Conservation (phyloP, 495 filamentous ascomycete genomes). For the Xeromyces bisporus region DNA sequence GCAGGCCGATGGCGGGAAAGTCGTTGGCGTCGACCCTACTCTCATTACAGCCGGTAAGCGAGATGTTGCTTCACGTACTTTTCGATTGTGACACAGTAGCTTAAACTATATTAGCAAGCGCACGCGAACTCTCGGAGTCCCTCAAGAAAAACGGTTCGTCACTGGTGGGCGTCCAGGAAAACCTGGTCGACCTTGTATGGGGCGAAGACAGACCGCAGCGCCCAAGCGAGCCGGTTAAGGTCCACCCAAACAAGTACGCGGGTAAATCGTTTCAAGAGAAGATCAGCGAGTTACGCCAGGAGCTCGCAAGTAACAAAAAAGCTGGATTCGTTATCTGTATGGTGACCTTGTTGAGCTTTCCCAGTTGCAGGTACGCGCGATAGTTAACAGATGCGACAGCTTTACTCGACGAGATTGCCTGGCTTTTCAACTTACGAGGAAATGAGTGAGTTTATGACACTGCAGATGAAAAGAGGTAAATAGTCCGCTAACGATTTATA, state of each 20-base stretch:
- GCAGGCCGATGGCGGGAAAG: constrained; percentile 67
- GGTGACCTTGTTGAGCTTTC: constrained; percentile 1
- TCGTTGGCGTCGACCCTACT: constrained; percentile 81
- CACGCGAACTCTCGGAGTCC: constrained; percentile 70
- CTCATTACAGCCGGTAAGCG: constrained; percentile 59
- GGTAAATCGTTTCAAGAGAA: constrained; percentile 77
- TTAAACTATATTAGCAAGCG: constrained; percentile 36
- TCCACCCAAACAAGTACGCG: constrained; percentile 53
- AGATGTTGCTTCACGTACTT: neutral
- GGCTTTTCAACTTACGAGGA: constrained; percentile 93
- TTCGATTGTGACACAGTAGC: neutral
- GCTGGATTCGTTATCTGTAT: constrained; percentile 74
- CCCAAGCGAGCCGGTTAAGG: constrained; percentile 58
- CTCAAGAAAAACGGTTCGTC: constrained; percentile 72
- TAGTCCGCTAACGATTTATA: constrained; percentile 15
- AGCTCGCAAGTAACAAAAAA: constrained; percentile 80
- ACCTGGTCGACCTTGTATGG: constrained; percentile 84
- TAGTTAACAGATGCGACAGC: constrained; percentile 16
- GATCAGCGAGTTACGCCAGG: constrained; percentile 72
- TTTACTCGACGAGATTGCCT: constrained; percentile 95
- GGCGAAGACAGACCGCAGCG: constrained; percentile 51
- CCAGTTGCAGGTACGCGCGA: neutral
- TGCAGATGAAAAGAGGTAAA: neutral
- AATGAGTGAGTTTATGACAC: constrained; percentile 45
- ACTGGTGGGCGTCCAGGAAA: constrained; percentile 54